Evolutionary conservation across 140 eudicot species (phyloP).

Genomic region (Stevia rebaudiana): DNA sequence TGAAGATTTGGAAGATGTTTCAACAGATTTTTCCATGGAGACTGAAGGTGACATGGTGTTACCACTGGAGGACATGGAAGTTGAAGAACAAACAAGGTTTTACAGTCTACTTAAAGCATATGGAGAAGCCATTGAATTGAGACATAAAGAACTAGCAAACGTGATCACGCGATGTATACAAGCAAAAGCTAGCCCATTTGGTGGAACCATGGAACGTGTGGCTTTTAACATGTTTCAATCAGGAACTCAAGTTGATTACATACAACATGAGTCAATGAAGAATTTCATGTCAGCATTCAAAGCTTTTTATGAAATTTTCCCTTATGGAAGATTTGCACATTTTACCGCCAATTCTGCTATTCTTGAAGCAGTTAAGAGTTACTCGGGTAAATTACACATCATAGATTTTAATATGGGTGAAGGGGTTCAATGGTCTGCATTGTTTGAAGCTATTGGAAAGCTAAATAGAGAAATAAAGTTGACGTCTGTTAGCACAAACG

Average conservation of each 20-base stretch:
- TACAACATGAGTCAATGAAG: conserved; percentile 36
- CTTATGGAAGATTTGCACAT: conserved; percentile 36
- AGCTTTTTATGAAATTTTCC: conserved; percentile 37
- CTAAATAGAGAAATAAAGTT: conserved; percentile 16
- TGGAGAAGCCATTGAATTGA: conserved; percentile 63
- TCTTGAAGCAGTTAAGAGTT: conserved; percentile 19
- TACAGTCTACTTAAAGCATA: conserved; percentile 48
- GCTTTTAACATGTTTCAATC: conserved; percentile 41
- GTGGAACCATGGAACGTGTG: conserved; percentile 48
- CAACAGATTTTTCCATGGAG: conserved; percentile 8
- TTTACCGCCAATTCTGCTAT: conserved; percentile 35
- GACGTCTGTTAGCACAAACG: conserved; percentile 19
- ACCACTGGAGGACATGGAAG: conserved; percentile 29
- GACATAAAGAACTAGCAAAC: conserved; percentile 36
- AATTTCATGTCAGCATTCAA: conserved; percentile 25
- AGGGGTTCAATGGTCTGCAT: conserved; percentile 38
- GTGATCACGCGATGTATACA: conserved; percentile 32
- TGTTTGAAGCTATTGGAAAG: conserved; percentile 33
- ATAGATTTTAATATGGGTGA: conserved; percentile 43
- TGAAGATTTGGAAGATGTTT: conserved; percentile 13
- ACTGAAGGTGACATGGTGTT: conserved; percentile 11
- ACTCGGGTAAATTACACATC: conserved; percentile 24
- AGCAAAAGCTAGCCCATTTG: conserved; percentile 43
- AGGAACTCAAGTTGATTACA: conserved; percentile 37
- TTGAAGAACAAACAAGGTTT: conserved; percentile 33